Conservation (phyloP, 805 yeast species). For the Candida saitoana region DNA sequence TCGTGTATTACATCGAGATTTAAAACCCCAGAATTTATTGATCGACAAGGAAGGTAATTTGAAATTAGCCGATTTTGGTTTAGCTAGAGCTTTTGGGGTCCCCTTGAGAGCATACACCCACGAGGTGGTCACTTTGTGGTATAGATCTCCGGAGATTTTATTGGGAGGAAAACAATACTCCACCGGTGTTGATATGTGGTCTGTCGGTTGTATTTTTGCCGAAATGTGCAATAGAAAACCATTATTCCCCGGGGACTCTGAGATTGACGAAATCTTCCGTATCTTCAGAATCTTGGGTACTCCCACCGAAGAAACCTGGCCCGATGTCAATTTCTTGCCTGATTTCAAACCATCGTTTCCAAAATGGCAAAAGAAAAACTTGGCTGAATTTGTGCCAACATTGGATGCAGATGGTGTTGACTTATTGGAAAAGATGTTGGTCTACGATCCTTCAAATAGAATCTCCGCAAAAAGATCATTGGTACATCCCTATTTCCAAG, state of each 20-base stretch:
- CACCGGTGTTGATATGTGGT: slow-evolving; percentile 99
- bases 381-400: slow-evolving; percentile 70
- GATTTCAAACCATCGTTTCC: slow-evolving; percentile 94
- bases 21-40: slow-evolving; percentile 92
- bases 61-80: slow-evolving; percentile 76
- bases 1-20: slow-evolving; percentile 89
- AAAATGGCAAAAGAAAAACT: slow-evolving; percentile 73
- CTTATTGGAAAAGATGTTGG: slow-evolving; percentile 69
- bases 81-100: slow-evolving; percentile 96
- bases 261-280: slow-evolving; percentile 92
- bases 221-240: slow-evolving; percentile 97
- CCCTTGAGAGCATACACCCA: slow-evolving; percentile 96
- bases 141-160: slow-evolving; percentile 92
- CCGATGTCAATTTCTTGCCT: slow-evolving; percentile 85
- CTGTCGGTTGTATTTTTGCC: slow-evolving; percentile 95
- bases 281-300: slow-evolving; percentile 92
- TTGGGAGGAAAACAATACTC: slow-evolving; percentile 96
- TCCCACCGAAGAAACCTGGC: slow-evolving; percentile 92
- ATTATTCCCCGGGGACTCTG: slow-evolving; percentile 94
- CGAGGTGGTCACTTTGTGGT: slow-evolving; percentile 98
- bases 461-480: slow-evolving; percentile 93
- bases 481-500: slow-evolving; percentile 79
- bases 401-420: slow-evolving; percentile 83
- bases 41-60: slow-evolving; percentile 94
- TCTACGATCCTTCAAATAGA: slow-evolving; percentile 90